A percentile compares a stretch with the other conserved stretches of the same genome.
These are phyloP conservation scores for Pseudofabraea citricarpa DNA, from an alignment of 2,329 filamentous ascomycete species.

Conservation along the genomic window DNA sequence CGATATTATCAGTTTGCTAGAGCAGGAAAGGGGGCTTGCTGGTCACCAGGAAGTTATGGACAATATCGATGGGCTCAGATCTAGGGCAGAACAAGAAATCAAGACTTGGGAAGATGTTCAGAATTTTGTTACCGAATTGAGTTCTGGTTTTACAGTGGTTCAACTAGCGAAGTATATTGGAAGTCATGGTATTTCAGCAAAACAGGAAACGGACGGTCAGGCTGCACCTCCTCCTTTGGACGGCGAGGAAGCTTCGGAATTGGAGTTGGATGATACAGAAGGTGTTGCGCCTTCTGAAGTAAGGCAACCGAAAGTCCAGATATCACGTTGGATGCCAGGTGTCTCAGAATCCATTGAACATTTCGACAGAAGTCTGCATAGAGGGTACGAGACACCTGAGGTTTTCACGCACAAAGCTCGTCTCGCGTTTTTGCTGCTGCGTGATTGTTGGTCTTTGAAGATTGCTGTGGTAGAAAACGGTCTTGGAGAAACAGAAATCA, in stretches of 20 bases:
- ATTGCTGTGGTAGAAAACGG: conserved; percentile 22
- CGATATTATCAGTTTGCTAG: conserved; percentile 24
- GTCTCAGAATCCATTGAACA: conserved; percentile 14
- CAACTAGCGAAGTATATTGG: conserved; percentile 24
- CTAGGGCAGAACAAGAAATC: conserved; percentile 9
- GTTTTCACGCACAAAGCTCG: conserved; percentile 25
- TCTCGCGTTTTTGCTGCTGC: conserved; percentile 18
- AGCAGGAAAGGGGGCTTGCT: conserved; percentile 23
- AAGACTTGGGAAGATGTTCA: conserved; percentile 22
- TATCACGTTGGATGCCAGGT: conserved; percentile 24
- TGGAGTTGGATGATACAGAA: not conserved
- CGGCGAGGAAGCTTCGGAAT: too few species aligned
- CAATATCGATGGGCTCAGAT: conserved; percentile 25
- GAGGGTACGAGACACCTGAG: conserved; percentile 20
- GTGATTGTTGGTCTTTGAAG: conserved; percentile 26
- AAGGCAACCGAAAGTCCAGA: conserved; percentile 8
- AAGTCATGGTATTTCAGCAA: conserved; percentile 1
- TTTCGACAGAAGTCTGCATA: conserved; percentile 17
- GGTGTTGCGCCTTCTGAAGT: not conserved
- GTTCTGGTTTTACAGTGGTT: conserved; percentile 22
- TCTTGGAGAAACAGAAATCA: conserved; percentile 26
- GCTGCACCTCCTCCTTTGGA: too few species aligned
- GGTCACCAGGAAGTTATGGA: conserved; percentile 19
- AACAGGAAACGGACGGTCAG: conserved; percentile 1
- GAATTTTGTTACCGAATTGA: conserved; percentile 18